phyloP scores from a whole-genome alignment of 768 basidiomycete species.

The Krasilnikovozyma curviuscula region DNA sequence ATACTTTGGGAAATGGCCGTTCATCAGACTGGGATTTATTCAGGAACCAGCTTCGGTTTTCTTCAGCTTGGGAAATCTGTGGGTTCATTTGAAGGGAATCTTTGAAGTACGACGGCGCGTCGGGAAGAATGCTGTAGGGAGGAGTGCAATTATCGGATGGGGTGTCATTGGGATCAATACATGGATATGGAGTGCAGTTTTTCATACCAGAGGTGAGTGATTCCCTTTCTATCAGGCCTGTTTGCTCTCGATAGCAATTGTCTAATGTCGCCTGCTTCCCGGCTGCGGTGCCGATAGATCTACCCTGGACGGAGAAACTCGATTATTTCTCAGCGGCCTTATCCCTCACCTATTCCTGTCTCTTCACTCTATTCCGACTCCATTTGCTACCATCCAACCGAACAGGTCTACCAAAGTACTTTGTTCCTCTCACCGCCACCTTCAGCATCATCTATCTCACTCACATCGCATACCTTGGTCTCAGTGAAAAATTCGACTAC shows the following conservation, averaged over 20 bases:
- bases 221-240: background rate
- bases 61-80: slow-evolving; percentile 74
- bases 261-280: too few relatives aligned
- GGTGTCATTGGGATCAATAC: slow-evolving; percentile 59
- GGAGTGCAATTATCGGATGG: slow-evolving; percentile 41
- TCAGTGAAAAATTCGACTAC: slow-evolving; percentile 71
- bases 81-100: slow-evolving; percentile 48
- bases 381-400: background rate
- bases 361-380: background rate
- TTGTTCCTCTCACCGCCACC: background rate
- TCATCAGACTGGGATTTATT: slow-evolving; percentile 42
- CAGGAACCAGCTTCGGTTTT: slow-evolving; percentile 86
- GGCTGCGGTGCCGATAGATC: too few relatives aligned
- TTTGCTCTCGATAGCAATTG: too few relatives aligned
- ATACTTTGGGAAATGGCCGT: slow-evolving; percentile 94
- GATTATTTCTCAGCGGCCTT: slow-evolving; percentile 91
- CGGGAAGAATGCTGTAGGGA: slow-evolving; percentile 29
- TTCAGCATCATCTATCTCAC: slow-evolving; percentile 35
- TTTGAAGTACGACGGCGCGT: slow-evolving; percentile 18
- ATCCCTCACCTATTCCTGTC: slow-evolving; percentile 48
- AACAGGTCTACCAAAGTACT: background rate
- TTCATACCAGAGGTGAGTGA: slow-evolving; percentile 70
- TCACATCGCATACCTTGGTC: slow-evolving; percentile 60
- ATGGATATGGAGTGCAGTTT: slow-evolving; percentile 80
- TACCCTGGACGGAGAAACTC: slow-evolving; percentile 61